Evolutionary conservation across 208 protist genomes (phyloP).

Genomic region (Trypanosoma conorhini): DNA sequence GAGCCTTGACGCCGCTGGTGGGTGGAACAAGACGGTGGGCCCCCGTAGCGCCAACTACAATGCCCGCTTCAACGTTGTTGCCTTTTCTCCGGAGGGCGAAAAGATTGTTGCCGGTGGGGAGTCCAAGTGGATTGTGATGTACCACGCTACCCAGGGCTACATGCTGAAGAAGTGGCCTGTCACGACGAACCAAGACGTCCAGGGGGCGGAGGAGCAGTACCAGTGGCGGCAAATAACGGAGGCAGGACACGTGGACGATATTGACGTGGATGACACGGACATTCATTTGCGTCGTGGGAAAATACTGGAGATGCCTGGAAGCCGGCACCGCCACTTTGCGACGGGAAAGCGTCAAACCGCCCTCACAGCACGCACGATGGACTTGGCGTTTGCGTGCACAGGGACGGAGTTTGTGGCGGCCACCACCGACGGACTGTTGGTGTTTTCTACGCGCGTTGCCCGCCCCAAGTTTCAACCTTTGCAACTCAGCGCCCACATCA

Average conservation of each 20-base stretch:
- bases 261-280: slow-evolving; percentile 84
- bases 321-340: slow-evolving; percentile 84
- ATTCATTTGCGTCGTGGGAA: slow-evolving; percentile 76
- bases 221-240: slow-evolving; percentile 85
- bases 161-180: slow-evolving; percentile 91
- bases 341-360: slow-evolving; percentile 91
- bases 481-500: slow-evolving; percentile 68
- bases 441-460: slow-evolving; percentile 81
- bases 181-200: slow-evolving; percentile 86
- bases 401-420: slow-evolving; percentile 89
- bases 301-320: slow-evolving; percentile 89
- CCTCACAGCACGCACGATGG: slow-evolving; percentile 74
- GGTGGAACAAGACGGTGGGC: slow-evolving; percentile 82
- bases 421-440: slow-evolving; percentile 86
- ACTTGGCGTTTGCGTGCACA: slow-evolving; percentile 76
- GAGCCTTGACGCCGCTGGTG: slow-evolving; percentile 79
- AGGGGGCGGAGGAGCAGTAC: slow-evolving; percentile 91
- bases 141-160: slow-evolving; percentile 88
- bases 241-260: slow-evolving; percentile 83
- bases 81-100: slow-evolving; percentile 88
- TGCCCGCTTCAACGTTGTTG: slow-evolving; percentile 82
- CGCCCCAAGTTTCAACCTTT: slow-evolving; percentile 84
- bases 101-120: slow-evolving; percentile 88
- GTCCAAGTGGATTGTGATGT: slow-evolving; percentile 89
- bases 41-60: slow-evolving; percentile 83